Conservation (phyloP, 306 rosid species). For the Elaeagnus macrophylla region DNA sequence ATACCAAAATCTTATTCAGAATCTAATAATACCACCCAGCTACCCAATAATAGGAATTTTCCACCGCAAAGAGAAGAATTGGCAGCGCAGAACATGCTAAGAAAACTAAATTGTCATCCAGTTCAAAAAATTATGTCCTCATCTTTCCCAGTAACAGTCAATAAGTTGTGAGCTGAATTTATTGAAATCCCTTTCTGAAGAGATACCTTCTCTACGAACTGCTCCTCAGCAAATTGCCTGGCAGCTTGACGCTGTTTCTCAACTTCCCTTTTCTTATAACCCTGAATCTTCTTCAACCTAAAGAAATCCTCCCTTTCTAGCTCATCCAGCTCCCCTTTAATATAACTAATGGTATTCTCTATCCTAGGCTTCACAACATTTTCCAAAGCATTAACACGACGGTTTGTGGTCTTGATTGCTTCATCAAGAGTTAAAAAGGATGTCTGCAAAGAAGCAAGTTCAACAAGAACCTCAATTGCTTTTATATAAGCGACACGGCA, state of each 20-base stretch:
- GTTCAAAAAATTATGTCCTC: constrained; percentile 70
- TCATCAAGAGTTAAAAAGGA: constrained; percentile 87
- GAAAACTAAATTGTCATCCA: constrained; percentile 15
- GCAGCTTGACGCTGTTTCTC: constrained; percentile 54
- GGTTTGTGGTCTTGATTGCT: constrained; percentile 85
- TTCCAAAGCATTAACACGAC: constrained; percentile 87
- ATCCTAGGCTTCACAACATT: constrained; percentile 81
- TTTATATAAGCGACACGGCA: constrained; percentile 79
- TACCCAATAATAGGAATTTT: constrained; percentile 5
- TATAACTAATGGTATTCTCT: constrained; percentile 80
- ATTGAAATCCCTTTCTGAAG: constrained; percentile 49
- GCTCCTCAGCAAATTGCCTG: constrained; percentile 42
- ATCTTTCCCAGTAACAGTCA: constrained; percentile 51
- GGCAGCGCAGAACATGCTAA: constrained; percentile 5
- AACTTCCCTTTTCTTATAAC: constrained; percentile 71
- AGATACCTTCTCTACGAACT: constrained; percentile 41
- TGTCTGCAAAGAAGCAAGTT: constrained; percentile 93
- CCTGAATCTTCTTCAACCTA: constrained; percentile 90
- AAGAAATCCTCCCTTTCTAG: constrained; percentile 95
- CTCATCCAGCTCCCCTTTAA: constrained; percentile 88
- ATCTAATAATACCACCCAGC: background rate
- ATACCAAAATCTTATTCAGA: constrained; percentile 23
- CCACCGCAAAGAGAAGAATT: constrained; percentile 4
- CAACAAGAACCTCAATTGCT: constrained; percentile 89
- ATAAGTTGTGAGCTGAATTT: constrained; percentile 44